Evolutionary conservation across 345 rosid genomes (phyloP).

Genomic region (Citrus cavaleriei): DNA sequence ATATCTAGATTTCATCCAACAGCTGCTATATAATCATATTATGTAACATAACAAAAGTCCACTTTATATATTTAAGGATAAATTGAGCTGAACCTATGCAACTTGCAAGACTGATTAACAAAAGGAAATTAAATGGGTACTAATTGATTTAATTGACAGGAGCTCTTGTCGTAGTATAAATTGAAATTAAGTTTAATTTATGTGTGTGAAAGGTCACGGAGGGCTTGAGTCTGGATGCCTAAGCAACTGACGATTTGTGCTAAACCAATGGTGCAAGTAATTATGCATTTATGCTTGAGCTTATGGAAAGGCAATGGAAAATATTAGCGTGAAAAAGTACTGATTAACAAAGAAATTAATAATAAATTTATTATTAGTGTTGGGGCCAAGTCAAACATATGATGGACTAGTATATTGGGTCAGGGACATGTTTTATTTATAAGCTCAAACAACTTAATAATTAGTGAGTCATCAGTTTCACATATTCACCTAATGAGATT

Average conservation of each 20-base stretch:
- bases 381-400: too few relatives aligned
- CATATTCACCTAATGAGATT: too few relatives aligned
- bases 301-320: background rate
- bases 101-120: background rate
- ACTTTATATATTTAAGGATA: background rate
- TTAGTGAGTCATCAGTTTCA: too few relatives aligned
- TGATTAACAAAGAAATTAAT: background rate
- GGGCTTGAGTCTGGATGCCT: background rate
- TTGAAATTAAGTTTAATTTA: too few relatives aligned
- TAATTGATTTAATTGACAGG: background rate
- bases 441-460: too few relatives aligned
- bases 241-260: background rate
- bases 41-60: too few relatives aligned
- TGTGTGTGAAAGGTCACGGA: background rate
- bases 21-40: too few relatives aligned
- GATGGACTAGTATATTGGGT: too few relatives aligned
- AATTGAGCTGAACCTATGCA: background rate
- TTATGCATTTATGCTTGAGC: background rate
- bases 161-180: too few relatives aligned
- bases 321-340: background rate
- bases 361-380: too few relatives aligned
- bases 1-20: accelerated
- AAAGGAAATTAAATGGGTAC: background rate
- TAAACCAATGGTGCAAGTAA: background rate
- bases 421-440: too few relatives aligned